phyloP scores from a whole-genome alignment of 805 yeast genomes.

The Pichia phayaonensis region DNA sequence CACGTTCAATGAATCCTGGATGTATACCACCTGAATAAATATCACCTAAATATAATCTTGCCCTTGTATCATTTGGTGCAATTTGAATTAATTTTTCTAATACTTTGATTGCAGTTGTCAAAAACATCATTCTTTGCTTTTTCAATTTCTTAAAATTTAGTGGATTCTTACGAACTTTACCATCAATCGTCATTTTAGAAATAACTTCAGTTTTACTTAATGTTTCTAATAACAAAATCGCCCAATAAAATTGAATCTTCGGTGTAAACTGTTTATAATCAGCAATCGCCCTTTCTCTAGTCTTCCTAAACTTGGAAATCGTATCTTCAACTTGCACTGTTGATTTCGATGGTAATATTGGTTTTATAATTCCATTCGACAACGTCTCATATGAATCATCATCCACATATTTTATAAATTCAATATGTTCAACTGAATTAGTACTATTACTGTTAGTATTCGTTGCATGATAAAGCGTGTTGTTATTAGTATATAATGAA shows the following conservation, averaged over 20 bases:
- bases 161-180: constrained; percentile 33
- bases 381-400: constrained; percentile 16
- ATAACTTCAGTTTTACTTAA: constrained; percentile 33
- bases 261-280: constrained; percentile 38
- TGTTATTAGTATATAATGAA: constrained; percentile 5
- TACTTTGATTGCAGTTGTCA: constrained; percentile 50
- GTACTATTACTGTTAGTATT: neutral
- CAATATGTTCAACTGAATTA: neutral
- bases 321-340: constrained; percentile 20
- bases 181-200: constrained; percentile 40
- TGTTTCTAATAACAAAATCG: constrained; percentile 48
- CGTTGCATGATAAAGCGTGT: neutral
- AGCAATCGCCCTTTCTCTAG: constrained; percentile 27
- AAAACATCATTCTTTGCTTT: constrained; percentile 48
- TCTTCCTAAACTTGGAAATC: constrained; percentile 22
- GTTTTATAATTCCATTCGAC: constrained; percentile 23
- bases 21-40: constrained; percentile 45
- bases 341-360: constrained; percentile 25
- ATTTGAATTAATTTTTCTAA: constrained; percentile 45
- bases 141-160: constrained; percentile 36
- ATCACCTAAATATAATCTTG: constrained; percentile 54
- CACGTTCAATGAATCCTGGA: constrained; percentile 41
- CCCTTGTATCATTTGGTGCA: constrained; percentile 44
- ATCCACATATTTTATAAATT: neutral
- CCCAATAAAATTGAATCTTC: constrained; percentile 53